Evolutionary conservation across 129 eudicot species (phyloP).

Genomic region (Sambucus nigra): DNA sequence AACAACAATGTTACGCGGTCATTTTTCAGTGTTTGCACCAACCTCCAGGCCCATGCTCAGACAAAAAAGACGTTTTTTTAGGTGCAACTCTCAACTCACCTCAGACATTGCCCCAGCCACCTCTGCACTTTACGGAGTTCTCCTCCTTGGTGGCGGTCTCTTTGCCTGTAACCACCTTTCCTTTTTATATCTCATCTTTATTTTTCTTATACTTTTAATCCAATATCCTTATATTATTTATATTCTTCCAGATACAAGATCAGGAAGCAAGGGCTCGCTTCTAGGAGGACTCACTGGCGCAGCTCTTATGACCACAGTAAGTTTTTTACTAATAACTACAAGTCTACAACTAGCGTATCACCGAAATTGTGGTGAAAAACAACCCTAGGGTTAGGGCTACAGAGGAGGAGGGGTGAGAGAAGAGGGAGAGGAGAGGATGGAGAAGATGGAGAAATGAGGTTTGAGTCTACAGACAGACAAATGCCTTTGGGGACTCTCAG

Average conservation of each 20-base stretch:
- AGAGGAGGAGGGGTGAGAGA: no score
- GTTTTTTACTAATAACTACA: constrained; percentile 7
- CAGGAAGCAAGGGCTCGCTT: constrained; percentile 52
- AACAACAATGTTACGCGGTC: neutral
- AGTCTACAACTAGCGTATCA: no score
- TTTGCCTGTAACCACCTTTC: constrained; percentile 30
- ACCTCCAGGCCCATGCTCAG: neutral
- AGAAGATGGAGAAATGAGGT: no score
- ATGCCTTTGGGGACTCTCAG: no score
- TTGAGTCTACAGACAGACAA: no score
- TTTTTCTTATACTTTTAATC: neutral
- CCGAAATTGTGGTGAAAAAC: no score
- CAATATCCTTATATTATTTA: no score
- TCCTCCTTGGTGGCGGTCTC: constrained; percentile 44
- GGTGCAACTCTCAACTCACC: constrained; percentile 29
- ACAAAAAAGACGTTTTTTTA: neutral
- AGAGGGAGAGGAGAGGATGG: no score
- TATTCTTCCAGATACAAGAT: constrained; percentile 25
- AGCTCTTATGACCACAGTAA: constrained; percentile 36
- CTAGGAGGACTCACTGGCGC: constrained; percentile 45
- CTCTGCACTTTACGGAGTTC: constrained; percentile 42
- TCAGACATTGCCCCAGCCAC: constrained; percentile 38
- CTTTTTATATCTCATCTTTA: neutral
- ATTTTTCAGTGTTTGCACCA: neutral
- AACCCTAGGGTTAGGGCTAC: no score